Conservation (phyloP, 169 alveolate genomes). For the Cryptosporidium viatorum region DNA sequence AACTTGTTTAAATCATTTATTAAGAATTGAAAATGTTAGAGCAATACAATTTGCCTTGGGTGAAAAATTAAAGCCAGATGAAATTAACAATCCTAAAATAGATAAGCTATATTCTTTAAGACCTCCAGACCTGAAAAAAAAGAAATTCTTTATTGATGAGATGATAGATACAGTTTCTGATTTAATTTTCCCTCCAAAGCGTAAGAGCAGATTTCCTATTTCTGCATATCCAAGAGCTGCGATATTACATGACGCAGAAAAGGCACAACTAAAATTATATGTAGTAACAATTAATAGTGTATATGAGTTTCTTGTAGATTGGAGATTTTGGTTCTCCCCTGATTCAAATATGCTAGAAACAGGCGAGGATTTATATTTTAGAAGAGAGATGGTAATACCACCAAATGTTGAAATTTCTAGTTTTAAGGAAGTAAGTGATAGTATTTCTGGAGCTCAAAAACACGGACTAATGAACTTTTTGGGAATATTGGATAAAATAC, state of each 20-base stretch:
- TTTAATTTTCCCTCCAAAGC: slow-evolving; percentile 53
- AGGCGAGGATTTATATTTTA: slow-evolving; percentile 56
- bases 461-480: slow-evolving; percentile 52
- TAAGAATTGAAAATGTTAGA: slow-evolving; percentile 50
- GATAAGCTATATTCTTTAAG: slow-evolving; percentile 48
- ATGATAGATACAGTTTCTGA: slow-evolving; percentile 35
- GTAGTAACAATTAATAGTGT: slow-evolving; percentile 51
- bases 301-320: slow-evolving; percentile 43
- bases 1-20: slow-evolving; percentile 16
- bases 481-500: slow-evolving; percentile 65
- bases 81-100: slow-evolving; percentile 28
- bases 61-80: slow-evolving; percentile 18
- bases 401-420: slow-evolving; percentile 31
- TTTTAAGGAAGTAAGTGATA: slow-evolving; percentile 6
- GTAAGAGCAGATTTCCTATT: slow-evolving; percentile 35
- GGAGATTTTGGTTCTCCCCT: slow-evolving; percentile 73
- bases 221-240: slow-evolving; percentile 71
- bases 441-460: background rate
- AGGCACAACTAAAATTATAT: slow-evolving; percentile 25
- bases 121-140: slow-evolving; percentile 22
- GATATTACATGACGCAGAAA: slow-evolving; percentile 48
- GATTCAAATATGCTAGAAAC: slow-evolving; percentile 73
- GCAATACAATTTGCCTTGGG: slow-evolving; percentile 65
- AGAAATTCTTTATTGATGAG: slow-evolving; percentile 41
- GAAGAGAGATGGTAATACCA: slow-evolving; percentile 63